Conservation (phyloP, 2,329 filamentous ascomycete genomes). For the Colletotrichum tropicicola region DNA sequence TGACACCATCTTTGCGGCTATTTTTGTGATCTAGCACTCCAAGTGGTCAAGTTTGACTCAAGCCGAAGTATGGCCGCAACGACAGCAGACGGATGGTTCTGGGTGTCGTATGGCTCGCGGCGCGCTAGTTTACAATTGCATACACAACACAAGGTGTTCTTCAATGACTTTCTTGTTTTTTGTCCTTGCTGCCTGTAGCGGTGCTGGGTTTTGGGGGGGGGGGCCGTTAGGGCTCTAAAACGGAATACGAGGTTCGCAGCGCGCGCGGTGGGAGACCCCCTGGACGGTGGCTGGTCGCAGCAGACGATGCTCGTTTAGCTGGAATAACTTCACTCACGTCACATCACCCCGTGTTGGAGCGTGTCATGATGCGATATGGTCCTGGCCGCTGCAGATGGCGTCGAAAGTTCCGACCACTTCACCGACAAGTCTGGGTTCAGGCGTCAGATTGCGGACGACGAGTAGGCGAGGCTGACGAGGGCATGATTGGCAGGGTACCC, state of each 20-base stretch:
- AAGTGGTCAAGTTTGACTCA: not conserved
- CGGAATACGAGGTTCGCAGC: slow-evolving; percentile 20
- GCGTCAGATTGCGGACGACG: not conserved
- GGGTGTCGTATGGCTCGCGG: not conserved
- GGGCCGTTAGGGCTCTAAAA: slow-evolving; percentile 2
- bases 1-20: not conserved
- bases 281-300: slow-evolving; percentile 1
- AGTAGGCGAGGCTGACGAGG: not conserved
- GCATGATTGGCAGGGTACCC: not conserved
- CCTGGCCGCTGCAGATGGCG: slow-evolving; percentile 4
- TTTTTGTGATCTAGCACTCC: slow-evolving; percentile 6
- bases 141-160: not conserved
- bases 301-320: not conserved
- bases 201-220: not conserved
- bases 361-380: slow-evolving; percentile 1
- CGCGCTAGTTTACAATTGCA: slow-evolving; percentile 5
- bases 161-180: slow-evolving; percentile 6
- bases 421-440: slow-evolving; percentile 7
- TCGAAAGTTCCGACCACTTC: not conserved
- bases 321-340: slow-evolving; percentile 26
- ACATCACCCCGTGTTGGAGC: slow-evolving; percentile 2
- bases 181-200: slow-evolving; percentile 18
- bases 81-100: not conserved
- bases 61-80: not conserved
- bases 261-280: not conserved